phyloP scores from a whole-genome alignment of 202 grass and related monocot species.

The Dendrocalamus latiflorus region DNA sequence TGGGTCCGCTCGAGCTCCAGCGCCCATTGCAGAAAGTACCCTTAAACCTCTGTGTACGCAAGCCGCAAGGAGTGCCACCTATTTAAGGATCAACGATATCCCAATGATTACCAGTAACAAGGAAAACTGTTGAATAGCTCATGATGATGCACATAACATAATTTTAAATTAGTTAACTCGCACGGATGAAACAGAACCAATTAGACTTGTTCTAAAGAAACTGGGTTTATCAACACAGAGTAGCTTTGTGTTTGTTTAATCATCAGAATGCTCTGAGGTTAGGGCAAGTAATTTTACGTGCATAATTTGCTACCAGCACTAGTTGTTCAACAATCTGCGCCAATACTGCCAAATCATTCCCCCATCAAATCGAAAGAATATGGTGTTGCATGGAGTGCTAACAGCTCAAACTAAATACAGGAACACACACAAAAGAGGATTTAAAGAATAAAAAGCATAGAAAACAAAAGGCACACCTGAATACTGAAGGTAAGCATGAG shows the following conservation, averaged over 20 bases:
- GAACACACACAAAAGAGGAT: not conserved
- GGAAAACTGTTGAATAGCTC: not conserved
- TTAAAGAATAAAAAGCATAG: not conserved
- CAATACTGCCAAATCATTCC: not conserved
- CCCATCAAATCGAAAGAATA: slow-evolving; percentile 1
- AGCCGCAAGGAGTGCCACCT: slow-evolving; percentile 85
- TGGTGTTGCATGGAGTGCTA: not conserved
- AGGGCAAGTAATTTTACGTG: not conserved
- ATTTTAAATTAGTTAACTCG: not conserved
- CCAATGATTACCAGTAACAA: not conserved
- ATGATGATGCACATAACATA: not conserved
- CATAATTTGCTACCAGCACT: not conserved
- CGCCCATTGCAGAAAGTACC: slow-evolving; percentile 93
- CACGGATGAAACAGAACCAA: not conserved
- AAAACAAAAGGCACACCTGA: not conserved
- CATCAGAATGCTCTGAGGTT: not conserved
- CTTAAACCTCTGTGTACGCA: slow-evolving; percentile 71
- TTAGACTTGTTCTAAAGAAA: not conserved
- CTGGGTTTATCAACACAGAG: not conserved
- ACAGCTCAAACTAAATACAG: slow-evolving; percentile 6
- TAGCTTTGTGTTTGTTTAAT: slow-evolving; percentile 9
- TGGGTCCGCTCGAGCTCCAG: slow-evolving; percentile 88
- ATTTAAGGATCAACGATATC: slow-evolving; percentile 12
- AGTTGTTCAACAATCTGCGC: not conserved
- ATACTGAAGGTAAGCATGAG: not conserved